A percentile compares a stretch with the other conserved stretches of the same genome.
Conservation (phyloP, 2,329 filamentous ascomycete genomes). For the Phialophora expanda region DNA sequence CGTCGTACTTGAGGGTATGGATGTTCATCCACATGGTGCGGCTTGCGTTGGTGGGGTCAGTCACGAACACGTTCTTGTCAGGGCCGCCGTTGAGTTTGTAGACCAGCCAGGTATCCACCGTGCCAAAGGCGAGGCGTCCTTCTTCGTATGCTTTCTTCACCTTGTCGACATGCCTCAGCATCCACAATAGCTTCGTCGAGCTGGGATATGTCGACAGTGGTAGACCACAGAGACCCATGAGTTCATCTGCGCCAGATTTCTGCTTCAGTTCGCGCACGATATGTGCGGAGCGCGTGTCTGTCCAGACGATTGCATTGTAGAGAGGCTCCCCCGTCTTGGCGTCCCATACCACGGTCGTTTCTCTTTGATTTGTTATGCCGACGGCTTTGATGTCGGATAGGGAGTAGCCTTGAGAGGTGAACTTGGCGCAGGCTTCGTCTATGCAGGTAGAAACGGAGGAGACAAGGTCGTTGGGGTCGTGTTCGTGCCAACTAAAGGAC, state of each 20-base stretch:
- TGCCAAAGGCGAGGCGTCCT: conserved; percentile 73
- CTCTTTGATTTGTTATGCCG: conserved; percentile 81
- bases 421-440: conserved; percentile 68
- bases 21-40: conserved; percentile 88
- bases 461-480: conserved; percentile 73
- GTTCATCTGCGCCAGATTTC: conserved; percentile 64
- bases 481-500: conserved; percentile 73
- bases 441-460: conserved; percentile 73
- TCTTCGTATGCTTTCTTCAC: conserved; percentile 72
- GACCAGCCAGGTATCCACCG: conserved; percentile 79
- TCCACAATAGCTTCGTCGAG: conserved; percentile 76
- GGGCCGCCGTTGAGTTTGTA: conserved; percentile 71
- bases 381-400: conserved; percentile 68
- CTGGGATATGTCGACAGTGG: conserved; percentile 81
- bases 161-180: conserved; percentile 67
- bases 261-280: conserved; percentile 74
- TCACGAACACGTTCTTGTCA: conserved; percentile 67
- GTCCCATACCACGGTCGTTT: conserved; percentile 81
- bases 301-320: conserved; percentile 79
- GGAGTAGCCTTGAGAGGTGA: conserved; percentile 66
- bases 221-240: conserved; percentile 70
- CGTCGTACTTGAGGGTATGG: conserved; percentile 72
- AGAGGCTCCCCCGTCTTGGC: conserved; percentile 72
- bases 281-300: conserved; percentile 73
- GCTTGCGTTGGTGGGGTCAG: conserved; percentile 77